Evolutionary conservation across 1,284 basidiomycete species (phyloP), one percentile per base, ranked within the genome.

Genomic region (Inonotus hispidus): DNA sequence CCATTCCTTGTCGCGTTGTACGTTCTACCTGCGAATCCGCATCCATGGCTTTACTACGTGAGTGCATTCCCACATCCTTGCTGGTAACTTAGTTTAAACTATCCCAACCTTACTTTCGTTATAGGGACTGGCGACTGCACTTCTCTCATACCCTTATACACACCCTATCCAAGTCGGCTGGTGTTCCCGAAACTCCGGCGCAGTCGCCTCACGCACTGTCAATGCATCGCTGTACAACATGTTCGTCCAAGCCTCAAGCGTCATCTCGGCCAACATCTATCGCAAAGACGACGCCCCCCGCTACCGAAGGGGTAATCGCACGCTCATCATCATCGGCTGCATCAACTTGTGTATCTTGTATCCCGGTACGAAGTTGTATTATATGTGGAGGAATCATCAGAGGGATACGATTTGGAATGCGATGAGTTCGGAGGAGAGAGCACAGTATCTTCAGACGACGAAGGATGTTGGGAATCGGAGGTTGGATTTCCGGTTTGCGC

Each of bases 171-270:
- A 81, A 72, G 77, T 82, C 4, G 80, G 70, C 23, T 83, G 80
- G 82, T 79, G 77, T 64, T 83, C 81, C 21, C 75, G 81, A 46
- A 83, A 83, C 65, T 73, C 80, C 0, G 82, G 82, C 46, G 79
- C 77, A 1, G 82, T 84, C 4, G 80, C 82, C 3, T 79, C 76
- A 58, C 74, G 81, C 19, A 82, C 82, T 0, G 79, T 84, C 47
- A 82, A 79, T 54, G 79, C 80, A 0, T 80, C 81, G 1, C 54
- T 83, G 43, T 83, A 83, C 66, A 82, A 82, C 67, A 83, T 84
- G 81, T 79, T 81, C 61, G 75, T 80, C 1, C 81, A 82, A 69
- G 76, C 77, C 0, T 75, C 77, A 16, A 63, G 63, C 3, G 70
- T 82, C 49, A 68, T 83, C n/a, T 63, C 77, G 0, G 65, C 77